Evolutionary conservation across 83 land plant genomes (phyloP).

Genomic region (Isoetes engelmannii): DNA sequence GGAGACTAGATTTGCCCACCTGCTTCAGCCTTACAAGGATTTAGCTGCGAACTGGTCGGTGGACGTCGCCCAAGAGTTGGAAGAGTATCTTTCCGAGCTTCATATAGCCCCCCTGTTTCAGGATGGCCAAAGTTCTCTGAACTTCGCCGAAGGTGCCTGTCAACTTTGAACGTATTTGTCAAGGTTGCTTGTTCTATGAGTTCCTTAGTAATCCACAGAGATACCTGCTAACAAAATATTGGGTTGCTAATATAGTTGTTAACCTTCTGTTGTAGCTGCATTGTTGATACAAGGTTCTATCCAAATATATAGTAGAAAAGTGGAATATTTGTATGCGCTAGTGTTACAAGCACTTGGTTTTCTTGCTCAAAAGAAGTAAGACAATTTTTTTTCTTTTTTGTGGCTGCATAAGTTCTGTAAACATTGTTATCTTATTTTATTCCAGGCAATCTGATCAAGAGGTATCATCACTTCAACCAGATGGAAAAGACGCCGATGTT

Average conservation of each 20-base stretch:
- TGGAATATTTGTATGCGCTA: constrained; percentile 77
- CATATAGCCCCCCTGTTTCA: constrained; percentile 46
- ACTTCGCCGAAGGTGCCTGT: constrained; percentile 76
- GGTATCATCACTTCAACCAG: constrained; percentile 29
- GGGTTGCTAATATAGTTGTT: not conserved
- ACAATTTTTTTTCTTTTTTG: not conserved
- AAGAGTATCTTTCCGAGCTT: constrained; percentile 68
- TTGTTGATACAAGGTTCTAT: constrained; percentile 81
- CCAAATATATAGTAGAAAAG: constrained; percentile 88
- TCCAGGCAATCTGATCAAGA: constrained; percentile 49
- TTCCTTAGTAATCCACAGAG: no score
- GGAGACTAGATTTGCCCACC: constrained; percentile 24
- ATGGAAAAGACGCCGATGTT: constrained; percentile 34
- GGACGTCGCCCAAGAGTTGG: constrained; percentile 70
- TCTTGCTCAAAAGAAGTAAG: constrained; percentile 64
- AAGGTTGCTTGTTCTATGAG: no score
- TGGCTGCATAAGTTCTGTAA: not conserved
- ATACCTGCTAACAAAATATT: no score
- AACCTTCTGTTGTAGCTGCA: constrained; percentile 54
- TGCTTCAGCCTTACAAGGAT: constrained; percentile 70
- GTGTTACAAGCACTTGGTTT: constrained; percentile 78
- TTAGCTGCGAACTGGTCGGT: constrained; percentile 75
- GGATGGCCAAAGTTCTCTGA: constrained; percentile 41
- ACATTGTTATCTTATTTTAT: not conserved
- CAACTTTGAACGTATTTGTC: not conserved